Evolutionary conservation across 208 protist species (phyloP), one percentile per base, ranked within the genome.

Genomic region (Trypanosoma conorhini): DNA sequence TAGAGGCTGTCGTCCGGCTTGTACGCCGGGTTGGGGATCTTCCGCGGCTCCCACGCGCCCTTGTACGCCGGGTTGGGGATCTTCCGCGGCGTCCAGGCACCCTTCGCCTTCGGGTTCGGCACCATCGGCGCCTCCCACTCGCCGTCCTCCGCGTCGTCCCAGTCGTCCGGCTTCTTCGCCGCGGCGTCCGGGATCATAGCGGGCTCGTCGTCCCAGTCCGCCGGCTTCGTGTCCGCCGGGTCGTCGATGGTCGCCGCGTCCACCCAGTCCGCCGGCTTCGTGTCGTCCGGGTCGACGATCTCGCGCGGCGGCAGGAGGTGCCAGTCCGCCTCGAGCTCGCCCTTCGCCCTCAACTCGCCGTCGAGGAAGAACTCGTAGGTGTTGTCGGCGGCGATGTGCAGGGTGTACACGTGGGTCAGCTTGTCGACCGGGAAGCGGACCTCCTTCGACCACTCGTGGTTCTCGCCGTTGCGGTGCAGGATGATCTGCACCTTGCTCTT

Each of bases 21-120:
- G 83, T 93, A 99, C 9, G 86, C 85, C 26, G 96, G 96, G 82
- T 99, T 99, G 30, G 66, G 65, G 65, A 99, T 96, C 74, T 85
- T 58, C 67, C 84, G 82, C 64, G 94, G 79, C 38, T 62, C 72
- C 96, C 97, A 99, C 62, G 73, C 67, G 30, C 98, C 98, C 83
- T 98, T 98, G 90, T 98, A 99, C 17, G 46, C 91, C 19, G 97
- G 97, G 83, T 99, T 99, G 19, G 82, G 60, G 70, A 98, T 98
- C 74, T 72, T 77, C 59, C 78, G 82, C 54, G 89, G 76, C 44
- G 54, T 66, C 97, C 97, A 99, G 70, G 82, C 75, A 51, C 96
- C 97, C 62, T 93, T 85, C 81, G 85, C 94, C 64, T 85, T 78
- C 21, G 92, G 94, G 80, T 98, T 98, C 33, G 81, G 78, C 46